Evolutionary conservation across 106 monocot genomes (phyloP).

Genomic region (Dendrobium catenatum): DNA sequence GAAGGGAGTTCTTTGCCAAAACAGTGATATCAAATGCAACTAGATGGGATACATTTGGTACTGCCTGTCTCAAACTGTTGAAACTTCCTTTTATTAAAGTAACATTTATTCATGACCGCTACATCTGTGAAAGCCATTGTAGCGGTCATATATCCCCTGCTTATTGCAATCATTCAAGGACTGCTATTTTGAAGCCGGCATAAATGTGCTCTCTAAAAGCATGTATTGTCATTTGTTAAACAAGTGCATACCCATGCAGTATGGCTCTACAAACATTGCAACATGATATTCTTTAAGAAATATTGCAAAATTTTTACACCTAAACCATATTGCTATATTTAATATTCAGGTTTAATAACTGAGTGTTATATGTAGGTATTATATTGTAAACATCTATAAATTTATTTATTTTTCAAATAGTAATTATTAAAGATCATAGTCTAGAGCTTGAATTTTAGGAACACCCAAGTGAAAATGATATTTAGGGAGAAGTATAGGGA

Average conservation of each 20-base stretch:
- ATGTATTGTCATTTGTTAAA: neutral
- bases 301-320: neutral
- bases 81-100: neutral
- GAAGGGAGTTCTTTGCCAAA: conserved; percentile 76
- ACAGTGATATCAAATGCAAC: conserved; percentile 97
- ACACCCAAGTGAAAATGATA: neutral
- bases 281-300: neutral
- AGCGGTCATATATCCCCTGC: neutral
- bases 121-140: neutral
- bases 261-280: neutral
- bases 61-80: neutral
- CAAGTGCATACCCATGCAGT: neutral
- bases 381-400: neutral
- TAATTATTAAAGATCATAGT: neutral
- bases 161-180: neutral
- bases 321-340: neutral
- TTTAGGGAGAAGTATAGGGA: neutral
- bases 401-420: neutral
- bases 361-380: neutral
- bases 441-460: neutral
- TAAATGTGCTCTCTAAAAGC: neutral
- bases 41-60: conserved; percentile 99
- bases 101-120: neutral
- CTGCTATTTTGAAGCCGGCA: neutral
- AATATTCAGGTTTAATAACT: neutral